Conservation (phyloP, 129 eudicot species). For the Daucus carota region DH1_v3.0 NC_030383.2:16917501-16918000, state of each 20-base stretch:
- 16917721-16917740: constrained; percentile 78
- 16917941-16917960: constrained; percentile 60
- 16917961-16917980: constrained; percentile 74
- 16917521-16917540: neutral
- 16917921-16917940: constrained; percentile 67
- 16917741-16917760: constrained; percentile 57
- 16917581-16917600: constrained; percentile 50
- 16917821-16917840: constrained; percentile 50
- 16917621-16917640: constrained; percentile 91
- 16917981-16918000: constrained; percentile 53
- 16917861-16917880: constrained; percentile 44
- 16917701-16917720: constrained; percentile 40
- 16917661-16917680: constrained; percentile 82
- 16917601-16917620: constrained; percentile 84
- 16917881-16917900: constrained; percentile 70
- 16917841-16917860: constrained; percentile 41
- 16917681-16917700: constrained; percentile 57
- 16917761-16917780: constrained; percentile 57
- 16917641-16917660: constrained; percentile 56
- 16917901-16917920: constrained; percentile 56
- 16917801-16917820: constrained; percentile 49
- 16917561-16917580: constrained; percentile 49
- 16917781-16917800: constrained; percentile 2
- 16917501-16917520: neutral
- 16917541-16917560: constrained; percentile 70